Base-by-base conservation (phyloP, 192 early-diverging fungal species). In the Backusella mclennaniae region DNA sequence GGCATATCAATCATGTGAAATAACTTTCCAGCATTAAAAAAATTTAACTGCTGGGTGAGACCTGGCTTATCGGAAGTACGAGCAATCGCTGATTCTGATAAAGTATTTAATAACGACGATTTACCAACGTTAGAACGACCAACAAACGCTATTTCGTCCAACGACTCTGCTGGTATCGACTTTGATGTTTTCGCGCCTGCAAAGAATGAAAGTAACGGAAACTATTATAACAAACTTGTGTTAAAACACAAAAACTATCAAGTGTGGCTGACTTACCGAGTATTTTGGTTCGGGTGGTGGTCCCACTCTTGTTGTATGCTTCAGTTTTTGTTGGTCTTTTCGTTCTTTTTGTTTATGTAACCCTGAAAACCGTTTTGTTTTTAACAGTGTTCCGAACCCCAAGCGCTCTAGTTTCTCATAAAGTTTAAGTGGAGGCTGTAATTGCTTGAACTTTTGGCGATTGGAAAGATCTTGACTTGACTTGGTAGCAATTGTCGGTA, bases 1-100 rank as follows among this genome's bases (percentile, higher is more conserved):
- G 93, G 93, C 93, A 95, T 93, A 76, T 95, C 93, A 3, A 93
- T 86, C 67, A 95, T 82, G 63, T 87, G 84, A 70, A 93, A 89
- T 67, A 88, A 85, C 12, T 81, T 81, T 17, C 85, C 86, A 17
- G 86, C 91, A 15, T 87, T 84, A 79, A 91, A 95, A 84, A 93
- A 95, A 83, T 95, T 95, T 73, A 95, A 77, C 85, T 93, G 92
- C 75, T 90, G 92, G n/a, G 93, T 95, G 23, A 93, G 74, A 31
- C 93, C 93, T 6, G 93, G 93, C 74, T 89, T 90, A 74, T 89
- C 87, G 4, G 92, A 93, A 8, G 88, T 88, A 21, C 92, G 88
- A 1, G 88, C 93, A 2, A 86, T 82, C 9, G 85, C 80, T 2
- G 90, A 88, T 26, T 87, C 88, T 21, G 89, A 89, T 9, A 94